phyloP scores from a whole-genome alignment of 768 basidiomycete species.

The Pleurotus cornucopiae region DNA sequence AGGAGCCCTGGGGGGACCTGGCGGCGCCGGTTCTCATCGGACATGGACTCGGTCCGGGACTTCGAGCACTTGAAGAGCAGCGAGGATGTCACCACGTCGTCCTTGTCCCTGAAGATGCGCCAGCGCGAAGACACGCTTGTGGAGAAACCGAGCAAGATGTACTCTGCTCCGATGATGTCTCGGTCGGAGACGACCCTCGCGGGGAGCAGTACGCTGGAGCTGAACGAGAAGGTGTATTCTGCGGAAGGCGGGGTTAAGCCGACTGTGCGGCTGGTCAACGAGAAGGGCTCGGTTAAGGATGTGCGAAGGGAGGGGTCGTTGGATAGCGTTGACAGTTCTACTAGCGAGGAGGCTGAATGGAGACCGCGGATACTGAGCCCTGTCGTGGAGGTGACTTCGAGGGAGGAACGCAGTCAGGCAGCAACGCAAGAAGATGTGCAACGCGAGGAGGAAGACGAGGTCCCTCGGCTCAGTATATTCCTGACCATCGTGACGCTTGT shows the following conservation, averaged over 20 bases:
- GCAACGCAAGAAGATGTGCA: background rate
- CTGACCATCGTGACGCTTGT: conserved; percentile 53
- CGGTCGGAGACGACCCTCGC: background rate
- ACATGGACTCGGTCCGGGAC: background rate
- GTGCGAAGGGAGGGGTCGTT: too few species aligned
- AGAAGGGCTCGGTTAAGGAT: background rate
- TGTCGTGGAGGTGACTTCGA: background rate
- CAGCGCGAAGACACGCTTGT: conserved; percentile 18
- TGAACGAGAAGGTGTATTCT: conserved; percentile 1
- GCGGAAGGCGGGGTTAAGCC: conserved; percentile 5
- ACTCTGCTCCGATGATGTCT: conserved; percentile 1
- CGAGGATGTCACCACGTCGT: background rate
- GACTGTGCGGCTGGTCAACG: conserved; percentile 13
- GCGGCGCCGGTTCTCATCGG: background rate
- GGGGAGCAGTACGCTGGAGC: background rate
- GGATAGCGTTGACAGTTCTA: too few species aligned
- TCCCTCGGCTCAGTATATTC: conserved; percentile 55
- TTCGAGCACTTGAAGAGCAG: background rate
- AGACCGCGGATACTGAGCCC: background rate
- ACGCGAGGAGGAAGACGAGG: conserved; percentile 9
- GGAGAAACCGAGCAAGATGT: background rate
- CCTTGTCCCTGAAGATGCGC: background rate
- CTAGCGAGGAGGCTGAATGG: too few species aligned
- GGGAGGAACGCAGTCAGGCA: background rate
- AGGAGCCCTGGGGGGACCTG: background rate